Base-by-base conservation (phyloP, 768 basidiomycete genomes). In the Lepiota brunneoincarnata region DNA sequence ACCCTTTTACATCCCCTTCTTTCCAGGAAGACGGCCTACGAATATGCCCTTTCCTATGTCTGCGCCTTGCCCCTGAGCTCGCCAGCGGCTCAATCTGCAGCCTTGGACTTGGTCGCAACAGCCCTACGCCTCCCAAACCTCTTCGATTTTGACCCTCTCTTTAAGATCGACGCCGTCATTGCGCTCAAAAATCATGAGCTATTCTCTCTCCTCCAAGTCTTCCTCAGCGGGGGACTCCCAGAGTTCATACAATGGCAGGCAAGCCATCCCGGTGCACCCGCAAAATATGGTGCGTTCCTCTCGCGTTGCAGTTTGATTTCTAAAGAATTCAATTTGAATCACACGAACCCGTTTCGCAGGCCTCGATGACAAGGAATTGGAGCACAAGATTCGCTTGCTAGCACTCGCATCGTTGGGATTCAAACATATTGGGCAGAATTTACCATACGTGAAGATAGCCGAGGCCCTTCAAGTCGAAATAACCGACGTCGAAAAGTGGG, bases 91-190 rank as follows among this genome's bases (percentile, higher is more conserved):
- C 71, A 79, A 54, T 45, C 72, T 3, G 85, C 82, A 41, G 86
- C 86, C 7, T 59, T 84, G 21, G 78, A 84, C 31, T 70, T 79
- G 34, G 84, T 92, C 57, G 77, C 81, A 5, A 72, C 79, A 6
- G 85, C 88, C 17, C 75, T 93, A 28, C 80, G 83, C 31, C 73
- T 85, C 35, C 84, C 87, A 2, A 70, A 72, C 12, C 67, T 89
- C 54, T 90, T 93, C 68, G 86, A 95, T 69, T 89, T 93, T 63
- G 91, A 94, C 66, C 67, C 84, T 6, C 70, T 92, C 24, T 85
- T 92, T 75, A 87, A 85, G 56, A 74, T 95, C 37, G 85, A 91
- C 50, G 80, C 84, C 1, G 79, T 91, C 34, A 67, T 88, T 38
- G 77, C 80, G 11, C 69, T 75, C 34, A 86, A 88, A 64, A 79